Percentiles rank a stretch among this genome's conserved stretches.
phyloP scores from a whole-genome alignment of 2,329 filamentous ascomycete species.

The Xylariaceae sp. region DNA sequence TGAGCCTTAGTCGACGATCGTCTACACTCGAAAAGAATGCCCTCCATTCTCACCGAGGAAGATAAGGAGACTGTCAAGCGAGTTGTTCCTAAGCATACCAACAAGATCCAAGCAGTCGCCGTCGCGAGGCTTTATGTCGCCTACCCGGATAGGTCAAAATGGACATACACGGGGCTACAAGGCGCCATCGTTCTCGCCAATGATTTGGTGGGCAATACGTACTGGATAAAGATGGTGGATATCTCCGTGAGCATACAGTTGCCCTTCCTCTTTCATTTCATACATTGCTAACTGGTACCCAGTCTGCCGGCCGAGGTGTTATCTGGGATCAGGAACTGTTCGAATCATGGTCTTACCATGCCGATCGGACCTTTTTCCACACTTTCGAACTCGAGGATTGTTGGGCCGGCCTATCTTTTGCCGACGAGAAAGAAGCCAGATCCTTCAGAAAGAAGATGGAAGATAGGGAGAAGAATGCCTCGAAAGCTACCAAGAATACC shows the following conservation, averaged over 20 bases:
- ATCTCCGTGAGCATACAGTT: slow-evolving; percentile 88
- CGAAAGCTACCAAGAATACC: too few relatives aligned
- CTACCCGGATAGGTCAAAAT: slow-evolving; percentile 77
- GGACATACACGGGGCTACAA: slow-evolving; percentile 91
- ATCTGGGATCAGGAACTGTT: slow-evolving; percentile 99
- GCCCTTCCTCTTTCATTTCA: too few relatives aligned
- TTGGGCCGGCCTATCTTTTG: slow-evolving; percentile 82
- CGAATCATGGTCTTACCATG: slow-evolving; percentile 90
- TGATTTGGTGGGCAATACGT: slow-evolving; percentile 90
- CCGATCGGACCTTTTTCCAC: slow-evolving; percentile 96
- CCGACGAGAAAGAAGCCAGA: slow-evolving; percentile 95
- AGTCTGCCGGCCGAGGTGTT: slow-evolving; percentile 75
- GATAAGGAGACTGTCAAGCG: slow-evolving; percentile 97
- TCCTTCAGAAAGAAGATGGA: slow-evolving; percentile 97
- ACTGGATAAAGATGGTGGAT: slow-evolving; percentile 97
- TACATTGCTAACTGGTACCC: slow-evolving; percentile 13
- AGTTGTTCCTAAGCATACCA: slow-evolving; percentile 84
- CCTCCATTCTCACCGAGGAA: slow-evolving; percentile 73
- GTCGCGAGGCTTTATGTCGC: slow-evolving; percentile 92
- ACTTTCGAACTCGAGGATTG: slow-evolving; percentile 95
- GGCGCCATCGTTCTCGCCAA: slow-evolving; percentile 88
- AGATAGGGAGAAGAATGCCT: slow-evolving; percentile 91
- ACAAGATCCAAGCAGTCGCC: slow-evolving; percentile 96
- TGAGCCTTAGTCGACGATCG: background rate
- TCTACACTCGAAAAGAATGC: slow-evolving; percentile 39